Base-by-base conservation (phyloP, 768 basidiomycete species). In the Pholiota molesta region DNA sequence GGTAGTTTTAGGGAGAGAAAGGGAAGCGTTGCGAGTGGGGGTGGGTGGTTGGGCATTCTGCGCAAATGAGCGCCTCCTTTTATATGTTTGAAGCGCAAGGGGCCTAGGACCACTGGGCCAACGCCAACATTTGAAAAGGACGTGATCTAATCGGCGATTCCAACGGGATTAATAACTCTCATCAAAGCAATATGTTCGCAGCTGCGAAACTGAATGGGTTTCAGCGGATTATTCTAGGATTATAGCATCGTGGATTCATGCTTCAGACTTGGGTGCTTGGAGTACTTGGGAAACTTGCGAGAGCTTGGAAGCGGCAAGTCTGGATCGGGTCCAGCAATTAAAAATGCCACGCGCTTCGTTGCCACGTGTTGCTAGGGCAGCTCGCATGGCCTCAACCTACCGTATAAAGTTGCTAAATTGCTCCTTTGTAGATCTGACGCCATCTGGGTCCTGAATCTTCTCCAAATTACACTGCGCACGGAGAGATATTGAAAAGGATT, bases 331-430 rank as follows among this genome's bases (percentile, higher is more conserved):
- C 52, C 55, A 35, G 26, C 31, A 54, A 44, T 56, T n/a, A n/a
- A n/a, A n/a, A 26, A 2, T 26, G 61, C 62, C 68, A 65, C 57
- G 60, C 65, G 59, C 56, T 49, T 56, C 55, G 58, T 65, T 63
- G 66, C 69, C 69, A 70, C 67, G 69, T 70, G 69, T 68, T 63
- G 62, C 35, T 59, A 68, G 63, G 67, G 49, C 39, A 55, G 35
- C 19, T 64, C 64, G 64, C 64, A 69, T 65, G 63, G 65, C 63
- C 45, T 51, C 40, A 21, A 19, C 60, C 45, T 19, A 23, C 49
- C 49, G 23, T 52, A 28, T 19, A 21, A n/a, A 55, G 26, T 39
- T 55, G 23, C 31, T 55, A 33, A 14, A n/a, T 49, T 49, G 47
- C 47, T 21, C 11, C n/a, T 9, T 31, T 49, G n/a, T 23, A 26